Evolutionary conservation across 768 basidiomycete species (phyloP), one percentile per base, ranked within the genome.

Genomic region (Boletus rubroflammeus): DNA sequence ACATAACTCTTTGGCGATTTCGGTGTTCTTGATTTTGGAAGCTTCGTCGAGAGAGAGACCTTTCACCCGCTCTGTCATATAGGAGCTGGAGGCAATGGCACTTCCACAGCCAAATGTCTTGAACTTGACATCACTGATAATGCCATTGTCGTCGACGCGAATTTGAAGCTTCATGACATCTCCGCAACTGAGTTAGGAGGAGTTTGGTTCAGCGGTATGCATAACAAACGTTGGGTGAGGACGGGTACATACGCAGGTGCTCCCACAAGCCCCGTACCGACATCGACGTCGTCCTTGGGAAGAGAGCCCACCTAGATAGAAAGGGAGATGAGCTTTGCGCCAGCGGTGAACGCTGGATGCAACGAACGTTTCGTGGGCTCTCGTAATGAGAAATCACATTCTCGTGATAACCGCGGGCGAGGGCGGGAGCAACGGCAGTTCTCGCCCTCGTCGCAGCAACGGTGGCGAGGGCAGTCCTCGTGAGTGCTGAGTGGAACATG

Each of bases 121-220:
- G 81, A 98, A 98, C 75, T 96, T 97, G 74, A 98, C 97, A 69
- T 99, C 97, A 45, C 88, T 90, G 67, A 99, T 99, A 72, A 98
- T 82, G 34, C 94, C 93, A 34, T 90, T 79, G 55, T 96, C 94
- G 71, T 96, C 86, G 53, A 99, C 97, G 62, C 93, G 88, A 67
- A 99, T 99, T 74, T 98, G 96, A 11, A 99, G 85, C 73, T 98
- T 98, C 96, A 99, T 99, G 43, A 98, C 96, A 76, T 97, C 94
- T 63, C 94, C 94, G 68, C 94, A 96, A 5, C 93, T 95, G 67
- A 50, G 61, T 43, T 28, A 32, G 36, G 53, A 45, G 56, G 50
- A 28, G 50, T 15, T 26, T 41, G 19, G 52, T 61, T 62, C 52
- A 63, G 65, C 38, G 49, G 36, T 54, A 55, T 41, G 63, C 34